phyloP scores from a whole-genome alignment of 352 stramenopile species.

The Globisporangium megalacanthum region DNA sequence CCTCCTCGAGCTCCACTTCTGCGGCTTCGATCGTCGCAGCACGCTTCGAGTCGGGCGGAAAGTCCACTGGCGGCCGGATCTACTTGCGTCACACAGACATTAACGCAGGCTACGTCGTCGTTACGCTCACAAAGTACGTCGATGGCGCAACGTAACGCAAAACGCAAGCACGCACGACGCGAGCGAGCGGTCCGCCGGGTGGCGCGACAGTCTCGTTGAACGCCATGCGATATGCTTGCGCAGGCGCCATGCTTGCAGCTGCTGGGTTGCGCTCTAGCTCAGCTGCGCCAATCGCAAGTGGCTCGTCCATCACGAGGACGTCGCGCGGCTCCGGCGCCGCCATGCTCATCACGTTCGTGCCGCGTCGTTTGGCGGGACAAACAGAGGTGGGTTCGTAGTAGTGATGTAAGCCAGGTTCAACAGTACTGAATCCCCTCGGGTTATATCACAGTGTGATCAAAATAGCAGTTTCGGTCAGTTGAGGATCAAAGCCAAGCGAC shows the following conservation, averaged over 20 bases:
- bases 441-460: background rate
- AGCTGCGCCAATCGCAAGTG: background rate
- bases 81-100: slow-evolving; percentile 10
- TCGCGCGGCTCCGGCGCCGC: no score
- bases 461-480: background rate
- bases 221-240: slow-evolving; percentile 37
- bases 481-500: background rate
- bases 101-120: background rate
- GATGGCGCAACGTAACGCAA: no score
- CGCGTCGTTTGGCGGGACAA: no score
- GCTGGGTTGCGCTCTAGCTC: background rate
- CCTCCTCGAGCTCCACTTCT: slow-evolving; percentile 64
- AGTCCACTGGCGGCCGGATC: slow-evolving; percentile 57
- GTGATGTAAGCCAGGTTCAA: no score
- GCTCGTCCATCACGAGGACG: no score
- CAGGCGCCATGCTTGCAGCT: background rate
- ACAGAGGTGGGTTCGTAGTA: no score
- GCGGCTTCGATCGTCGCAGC: slow-evolving; percentile 65
- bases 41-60: slow-evolving; percentile 67
- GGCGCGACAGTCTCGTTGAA: slow-evolving; percentile 59
- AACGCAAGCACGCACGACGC: slow-evolving; percentile 19
- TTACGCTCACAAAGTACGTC: background rate
- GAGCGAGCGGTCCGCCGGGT: slow-evolving; percentile 28
- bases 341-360: no score
- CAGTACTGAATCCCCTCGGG: background rate